Base-by-base conservation (phyloP, 2,329 filamentous ascomycete genomes). In the Magnaporthiopsis incrustans region DNA sequence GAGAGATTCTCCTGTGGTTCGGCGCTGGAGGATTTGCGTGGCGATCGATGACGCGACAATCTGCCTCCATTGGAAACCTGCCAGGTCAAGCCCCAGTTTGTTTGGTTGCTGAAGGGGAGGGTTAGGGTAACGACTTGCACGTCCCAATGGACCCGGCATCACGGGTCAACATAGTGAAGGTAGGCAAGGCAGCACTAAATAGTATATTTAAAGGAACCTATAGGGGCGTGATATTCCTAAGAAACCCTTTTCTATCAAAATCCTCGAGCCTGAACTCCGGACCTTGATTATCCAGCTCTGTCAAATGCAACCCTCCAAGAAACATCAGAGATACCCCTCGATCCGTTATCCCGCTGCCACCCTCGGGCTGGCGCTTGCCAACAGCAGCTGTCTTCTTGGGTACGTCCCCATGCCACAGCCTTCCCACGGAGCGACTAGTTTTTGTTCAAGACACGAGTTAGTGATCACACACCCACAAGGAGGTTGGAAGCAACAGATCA, bases 341-440 rank as follows among this genome's bases (percentile, higher is more conserved):
- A 67, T 57, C 62, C 1, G 60, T 59, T 5, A 62, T 57, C 11
- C 66, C 66, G 1, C 60, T 61, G 14, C 66, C 64, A 14, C 67
- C 66, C 44, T 67, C 65, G 1, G 57, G 32, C 59, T 62, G 61
- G 1, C 59, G 25, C 64, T 64, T 64, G 33, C 59, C 35, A 3
- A 50, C 63, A 15, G 58, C n/a, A 14, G 53, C 59, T 6, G 67
- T 53, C 15, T 64, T 61, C 10, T 26, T 11, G 18, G 64, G n/a
- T 3, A 53, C 10, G 18, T 53, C 57, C 15, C 63, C 27, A 2
- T 58, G 32, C 30, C 53, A 38, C 33, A 65, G 58, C 15, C 64
- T 62, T 33, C 66, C 62, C 64, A 68, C 5, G 67, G 67, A 50
- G 64, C 60, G 22, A 68, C 59, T 64, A 44, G n/a, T 30, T 30